These are phyloP conservation scores for Xylaria scruposa DNA, from an alignment of 495 filamentous ascomycete species.

Conservation along the genomic window DNA sequence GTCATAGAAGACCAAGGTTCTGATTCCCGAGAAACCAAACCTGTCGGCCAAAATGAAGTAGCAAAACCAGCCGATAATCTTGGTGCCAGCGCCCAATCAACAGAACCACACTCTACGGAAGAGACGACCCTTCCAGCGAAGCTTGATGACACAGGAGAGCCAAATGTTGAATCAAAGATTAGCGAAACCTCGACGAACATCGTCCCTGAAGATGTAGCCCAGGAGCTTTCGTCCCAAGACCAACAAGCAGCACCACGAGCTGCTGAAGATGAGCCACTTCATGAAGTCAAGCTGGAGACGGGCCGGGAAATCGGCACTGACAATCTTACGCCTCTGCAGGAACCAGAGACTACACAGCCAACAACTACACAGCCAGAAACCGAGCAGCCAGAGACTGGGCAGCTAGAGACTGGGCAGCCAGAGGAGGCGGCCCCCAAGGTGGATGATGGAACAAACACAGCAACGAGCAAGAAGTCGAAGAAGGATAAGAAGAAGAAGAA, in stretches of 20 bases:
- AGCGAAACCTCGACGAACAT: neutral
- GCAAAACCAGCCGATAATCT: neutral
- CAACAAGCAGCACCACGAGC: slow-evolving; percentile 10
- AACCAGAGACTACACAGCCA: slow-evolving; percentile 10
- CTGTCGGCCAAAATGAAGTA: slow-evolving; percentile 3
- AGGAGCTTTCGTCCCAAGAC: slow-evolving; percentile 13
- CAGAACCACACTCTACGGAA: neutral
- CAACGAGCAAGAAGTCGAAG: slow-evolving; percentile 39
- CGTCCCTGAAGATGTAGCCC: neutral
- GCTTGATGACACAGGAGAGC: neutral
- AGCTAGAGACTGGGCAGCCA: slow-evolving; percentile 14
- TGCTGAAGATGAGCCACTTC: slow-evolving; percentile 1
- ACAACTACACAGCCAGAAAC: neutral
- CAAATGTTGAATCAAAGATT: neutral
- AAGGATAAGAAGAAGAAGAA: slow-evolving; percentile 47
- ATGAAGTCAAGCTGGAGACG: slow-evolving; percentile 2
- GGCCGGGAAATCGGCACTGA: slow-evolving; percentile 1
- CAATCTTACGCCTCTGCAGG: slow-evolving; percentile 6
- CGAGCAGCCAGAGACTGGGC: slow-evolving; percentile 15
- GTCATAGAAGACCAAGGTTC: neutral
- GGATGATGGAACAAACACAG: slow-evolving; percentile 23
- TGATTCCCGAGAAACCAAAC: neutral
- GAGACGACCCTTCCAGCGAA: neutral
- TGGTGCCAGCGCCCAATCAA: neutral
- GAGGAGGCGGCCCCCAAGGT: slow-evolving; percentile 20